Percentiles rank a stretch among this genome's conserved stretches.
These are phyloP conservation scores for Geranomyces variabilis DNA, from an alignment of 192 early-diverging fungal species.

Conservation along the genomic window DNA sequence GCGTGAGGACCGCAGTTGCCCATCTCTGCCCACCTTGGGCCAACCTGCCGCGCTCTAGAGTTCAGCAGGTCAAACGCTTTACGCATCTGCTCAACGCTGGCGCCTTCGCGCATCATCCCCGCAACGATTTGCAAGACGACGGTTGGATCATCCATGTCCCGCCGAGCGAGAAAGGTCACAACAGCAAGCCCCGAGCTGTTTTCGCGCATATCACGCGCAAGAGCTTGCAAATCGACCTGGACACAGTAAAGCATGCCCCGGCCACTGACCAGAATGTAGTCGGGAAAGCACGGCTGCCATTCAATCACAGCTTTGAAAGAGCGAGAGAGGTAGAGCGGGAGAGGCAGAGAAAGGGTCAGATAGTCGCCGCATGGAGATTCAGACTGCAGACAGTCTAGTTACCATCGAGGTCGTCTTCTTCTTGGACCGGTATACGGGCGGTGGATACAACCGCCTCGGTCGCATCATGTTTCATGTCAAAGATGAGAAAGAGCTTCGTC, in stretches of 20 bases:
- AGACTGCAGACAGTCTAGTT: no score
- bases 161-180: conserved; percentile 14
- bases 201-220: neutral
- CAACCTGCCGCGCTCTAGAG: neutral
- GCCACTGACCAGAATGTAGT: conserved; percentile 7
- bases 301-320: neutral
- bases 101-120: conserved; percentile 8
- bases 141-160: neutral
- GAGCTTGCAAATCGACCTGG: conserved; percentile 11
- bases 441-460: neutral
- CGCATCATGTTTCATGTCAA: neutral
- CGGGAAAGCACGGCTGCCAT: conserved; percentile 9
- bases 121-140: conserved; percentile 6
- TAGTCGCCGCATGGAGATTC: no score
- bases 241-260: conserved; percentile 9
- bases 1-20: neutral
- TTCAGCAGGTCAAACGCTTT: conserved; percentile 18
- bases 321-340: no score
- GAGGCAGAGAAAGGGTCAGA: no score
- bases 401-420: neutral
- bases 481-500: neutral
- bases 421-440: neutral
- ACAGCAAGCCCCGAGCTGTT: neutral
- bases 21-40: neutral
- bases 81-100: neutral